Conservation (phyloP, 345 rosid genomes). For the Salix koriyanagi region DNA sequence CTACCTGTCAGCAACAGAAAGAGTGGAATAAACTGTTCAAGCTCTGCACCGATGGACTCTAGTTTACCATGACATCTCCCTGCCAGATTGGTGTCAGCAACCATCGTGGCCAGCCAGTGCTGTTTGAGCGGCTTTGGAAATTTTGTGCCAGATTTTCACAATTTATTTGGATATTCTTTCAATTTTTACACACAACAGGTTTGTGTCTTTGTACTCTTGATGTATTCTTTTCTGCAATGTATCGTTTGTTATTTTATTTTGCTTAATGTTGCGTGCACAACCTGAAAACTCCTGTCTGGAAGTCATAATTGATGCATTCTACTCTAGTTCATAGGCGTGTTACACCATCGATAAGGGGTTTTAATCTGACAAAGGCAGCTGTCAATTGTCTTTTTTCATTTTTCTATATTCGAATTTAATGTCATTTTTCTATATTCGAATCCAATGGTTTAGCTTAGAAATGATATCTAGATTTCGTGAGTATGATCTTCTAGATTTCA, state of each 20-base stretch:
- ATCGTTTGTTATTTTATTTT: background rate
- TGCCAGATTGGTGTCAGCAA: background rate
- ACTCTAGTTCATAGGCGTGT: too few relatives aligned
- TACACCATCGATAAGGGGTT: too few relatives aligned
- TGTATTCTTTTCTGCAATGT: background rate
- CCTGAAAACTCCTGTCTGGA: too few relatives aligned
- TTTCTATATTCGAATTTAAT: too few relatives aligned
- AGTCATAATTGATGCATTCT: too few relatives aligned
- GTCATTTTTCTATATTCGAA: too few relatives aligned
- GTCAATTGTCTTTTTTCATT: too few relatives aligned
- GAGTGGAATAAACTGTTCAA: background rate
- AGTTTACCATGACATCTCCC: slow-evolving; percentile 1
- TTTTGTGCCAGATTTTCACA: background rate
- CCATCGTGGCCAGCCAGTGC: background rate
- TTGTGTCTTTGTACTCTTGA: background rate
- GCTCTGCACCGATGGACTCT: background rate
- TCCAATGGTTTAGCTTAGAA: too few relatives aligned
- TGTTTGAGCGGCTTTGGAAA: background rate
- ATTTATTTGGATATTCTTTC: background rate
- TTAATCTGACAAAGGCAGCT: too few relatives aligned
- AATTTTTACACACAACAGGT: background rate
- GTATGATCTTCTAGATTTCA: too few relatives aligned
- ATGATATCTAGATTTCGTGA: too few relatives aligned
- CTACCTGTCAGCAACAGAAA: background rate
- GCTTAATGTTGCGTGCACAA: background rate